Evolutionary conservation across 306 rosid genomes (phyloP).

Genomic region (Cicer cuneatum): DNA sequence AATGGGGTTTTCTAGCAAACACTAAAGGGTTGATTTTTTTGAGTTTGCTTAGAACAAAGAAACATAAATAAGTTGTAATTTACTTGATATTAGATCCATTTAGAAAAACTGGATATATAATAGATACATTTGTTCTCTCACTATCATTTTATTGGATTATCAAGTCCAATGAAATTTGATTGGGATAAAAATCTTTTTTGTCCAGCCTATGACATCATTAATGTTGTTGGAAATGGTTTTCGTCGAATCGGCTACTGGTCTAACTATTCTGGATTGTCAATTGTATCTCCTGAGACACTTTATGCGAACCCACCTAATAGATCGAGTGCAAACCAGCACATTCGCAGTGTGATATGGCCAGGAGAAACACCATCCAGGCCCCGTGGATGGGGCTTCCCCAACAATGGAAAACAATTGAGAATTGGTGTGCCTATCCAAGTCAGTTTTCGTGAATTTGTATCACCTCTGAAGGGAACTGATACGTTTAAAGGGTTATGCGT

Average conservation of each 20-base stretch:
- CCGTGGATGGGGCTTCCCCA: conserved; percentile 97
- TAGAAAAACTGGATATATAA: no score
- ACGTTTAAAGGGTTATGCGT: conserved; percentile 82
- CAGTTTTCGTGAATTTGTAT: conserved; percentile 78
- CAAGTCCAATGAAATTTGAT: conserved; percentile 70
- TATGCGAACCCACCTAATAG: conserved; percentile 77
- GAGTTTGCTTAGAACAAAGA: no score
- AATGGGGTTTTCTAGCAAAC: no score
- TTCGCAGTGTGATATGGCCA: conserved; percentile 82
- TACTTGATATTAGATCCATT: no score
- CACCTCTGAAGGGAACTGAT: conserved; percentile 64
- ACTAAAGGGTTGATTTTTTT: no score
- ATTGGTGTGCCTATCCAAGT: conserved; percentile 83
- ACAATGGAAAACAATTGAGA: conserved; percentile 73
- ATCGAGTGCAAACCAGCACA: conserved; percentile 69
- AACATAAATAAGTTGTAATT: no score
- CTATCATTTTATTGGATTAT: conserved; percentile 72
- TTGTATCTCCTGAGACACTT: conserved; percentile 74
- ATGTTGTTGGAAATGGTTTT: conserved; percentile 79
- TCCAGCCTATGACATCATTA: conserved; percentile 83
- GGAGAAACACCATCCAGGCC: conserved; percentile 80
- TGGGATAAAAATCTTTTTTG: conserved; percentile 62
- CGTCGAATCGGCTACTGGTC: conserved; percentile 89
- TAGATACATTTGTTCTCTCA: no score
- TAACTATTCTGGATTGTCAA: conserved; percentile 88